Percentiles rank a stretch among this genome's conserved stretches.
These are phyloP conservation scores for Aphanomyces cochlioides DNA, from an alignment of 352 stramenopile species.

Conservation along the genomic window DNA sequence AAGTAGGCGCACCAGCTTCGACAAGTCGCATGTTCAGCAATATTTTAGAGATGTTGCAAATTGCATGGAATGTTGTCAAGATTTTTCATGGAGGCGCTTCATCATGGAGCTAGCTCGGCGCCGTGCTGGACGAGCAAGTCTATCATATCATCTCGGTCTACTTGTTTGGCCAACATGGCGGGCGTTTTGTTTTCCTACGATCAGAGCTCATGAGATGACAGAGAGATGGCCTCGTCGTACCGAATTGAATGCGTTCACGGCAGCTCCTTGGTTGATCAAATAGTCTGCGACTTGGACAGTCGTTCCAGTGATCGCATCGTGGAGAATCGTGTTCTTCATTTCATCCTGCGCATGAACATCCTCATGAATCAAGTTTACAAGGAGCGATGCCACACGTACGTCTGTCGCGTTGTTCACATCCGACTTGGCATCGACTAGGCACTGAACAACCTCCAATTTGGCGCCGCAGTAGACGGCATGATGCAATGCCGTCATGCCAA, in stretches of 20 bases:
- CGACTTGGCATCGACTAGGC: conserved; percentile 9
- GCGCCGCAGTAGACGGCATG: neutral
- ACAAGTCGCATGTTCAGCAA: no score
- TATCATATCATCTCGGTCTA: neutral
- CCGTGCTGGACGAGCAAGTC: neutral
- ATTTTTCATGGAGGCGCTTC: no score
- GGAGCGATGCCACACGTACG: neutral
- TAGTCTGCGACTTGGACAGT: neutral
- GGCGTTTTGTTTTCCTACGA: neutral
- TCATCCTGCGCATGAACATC: neutral
- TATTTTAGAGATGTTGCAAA: no score
- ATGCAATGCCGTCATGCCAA: conserved; percentile 11
- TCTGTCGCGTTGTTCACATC: neutral
- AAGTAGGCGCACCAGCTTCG: no score
- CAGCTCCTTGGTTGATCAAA: neutral
- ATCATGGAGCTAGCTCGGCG: no score
- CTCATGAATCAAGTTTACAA: neutral
- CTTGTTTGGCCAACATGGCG: neutral
- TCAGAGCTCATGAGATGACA: neutral
- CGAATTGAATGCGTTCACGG: neutral
- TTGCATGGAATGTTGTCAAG: no score
- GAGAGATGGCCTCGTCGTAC: neutral
- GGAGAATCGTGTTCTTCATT: neutral
- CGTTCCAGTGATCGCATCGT: neutral
- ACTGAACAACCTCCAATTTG: neutral